Evolutionary conservation across 345 rosid species (phyloP), one percentile per base, ranked within the genome.

Genomic region (Nephelium lappaceum): DNA sequence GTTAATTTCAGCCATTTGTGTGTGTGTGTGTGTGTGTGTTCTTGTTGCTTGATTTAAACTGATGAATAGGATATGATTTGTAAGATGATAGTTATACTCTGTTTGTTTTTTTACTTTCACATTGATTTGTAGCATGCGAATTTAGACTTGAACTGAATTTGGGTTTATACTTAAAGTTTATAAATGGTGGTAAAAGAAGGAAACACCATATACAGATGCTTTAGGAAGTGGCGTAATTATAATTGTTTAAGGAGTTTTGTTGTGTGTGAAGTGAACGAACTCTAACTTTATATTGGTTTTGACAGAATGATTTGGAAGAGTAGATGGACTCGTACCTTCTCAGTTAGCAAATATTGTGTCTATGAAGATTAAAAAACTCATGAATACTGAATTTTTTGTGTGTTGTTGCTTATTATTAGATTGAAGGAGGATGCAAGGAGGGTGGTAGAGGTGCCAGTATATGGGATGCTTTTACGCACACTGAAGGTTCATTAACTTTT

Each of bases 401-500:
- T 47, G 71, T 79, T 70, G 25, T 63, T 77, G n/a, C 42, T 66
- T 69, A 11, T 82, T 84, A 79, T 25, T 82, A 93, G 98, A 90
- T 95, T 80, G 98, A 95, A 91, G 98, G 98, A 81, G 98, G 88
- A 11, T 80, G 87, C 83, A 79, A 79, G 49, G 98, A 91, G 67
- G 98, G 94, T 31, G 88, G 90, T 11, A 87, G 92, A 71, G 99
- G 98, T 64, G 85, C 93, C 58, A 87, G 89, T 79, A 92, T 93
- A 73, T 93, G 99, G 99, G 99, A 93, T 74, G 89, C 86, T 77
- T 93, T 93, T 77, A 61, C 96, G n/a, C 97, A 83, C 71, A 77
- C 81, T 11, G 78, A 88, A 86, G 99, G 97, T 89, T 43, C 74
- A 11, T 18, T 11, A 25, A 24, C 27, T 8, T 74, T 78, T 41